Conservation (phyloP, 2,329 filamentous ascomycete species). For the Verticillium longisporum region DNA sequence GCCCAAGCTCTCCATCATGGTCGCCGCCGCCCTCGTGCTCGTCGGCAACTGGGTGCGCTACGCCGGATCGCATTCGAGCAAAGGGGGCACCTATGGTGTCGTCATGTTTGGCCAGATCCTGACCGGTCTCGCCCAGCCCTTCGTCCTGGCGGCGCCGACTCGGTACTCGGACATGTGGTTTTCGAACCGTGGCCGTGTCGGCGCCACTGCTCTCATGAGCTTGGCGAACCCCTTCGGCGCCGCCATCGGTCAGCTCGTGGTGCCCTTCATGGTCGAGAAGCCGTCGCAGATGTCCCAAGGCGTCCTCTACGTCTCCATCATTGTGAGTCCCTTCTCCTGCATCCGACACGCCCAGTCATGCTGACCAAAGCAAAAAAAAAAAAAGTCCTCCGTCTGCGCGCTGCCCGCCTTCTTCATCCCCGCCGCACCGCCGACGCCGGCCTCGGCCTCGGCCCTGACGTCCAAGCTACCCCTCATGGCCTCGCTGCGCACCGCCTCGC, state of each 20-base stretch:
- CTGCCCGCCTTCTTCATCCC: slow-evolving; percentile 81
- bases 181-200: slow-evolving; percentile 72
- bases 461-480: slow-evolving; percentile 45
- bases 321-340: slow-evolving; percentile 48
- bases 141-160: slow-evolving; percentile 83
- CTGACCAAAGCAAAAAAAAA: too few relatives aligned
- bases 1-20: slow-evolving; percentile 70
- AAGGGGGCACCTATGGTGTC: slow-evolving; percentile 60
- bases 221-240: slow-evolving; percentile 87
- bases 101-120: slow-evolving; percentile 91
- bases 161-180: slow-evolving; percentile 95
- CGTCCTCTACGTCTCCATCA: slow-evolving; percentile 78
- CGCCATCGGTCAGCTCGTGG: slow-evolving; percentile 79
- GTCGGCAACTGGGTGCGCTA: slow-evolving; percentile 89
- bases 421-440: slow-evolving; percentile 67
- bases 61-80: slow-evolving; percentile 50
- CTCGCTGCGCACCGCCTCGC: slow-evolving; percentile 46
- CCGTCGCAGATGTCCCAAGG: slow-evolving; percentile 66
- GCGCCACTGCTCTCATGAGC: slow-evolving; percentile 77
- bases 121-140: slow-evolving; percentile 83
- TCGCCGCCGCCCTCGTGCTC: slow-evolving; percentile 65
- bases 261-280: slow-evolving; percentile 65
- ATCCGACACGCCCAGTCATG: background rate
- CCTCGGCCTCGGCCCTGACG: slow-evolving; percentile 58
- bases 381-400: slow-evolving; percentile 53